Base-by-base conservation (phyloP, 1,139 yeast species). In the Yamadazyma pseudoaaseri region DNA sequence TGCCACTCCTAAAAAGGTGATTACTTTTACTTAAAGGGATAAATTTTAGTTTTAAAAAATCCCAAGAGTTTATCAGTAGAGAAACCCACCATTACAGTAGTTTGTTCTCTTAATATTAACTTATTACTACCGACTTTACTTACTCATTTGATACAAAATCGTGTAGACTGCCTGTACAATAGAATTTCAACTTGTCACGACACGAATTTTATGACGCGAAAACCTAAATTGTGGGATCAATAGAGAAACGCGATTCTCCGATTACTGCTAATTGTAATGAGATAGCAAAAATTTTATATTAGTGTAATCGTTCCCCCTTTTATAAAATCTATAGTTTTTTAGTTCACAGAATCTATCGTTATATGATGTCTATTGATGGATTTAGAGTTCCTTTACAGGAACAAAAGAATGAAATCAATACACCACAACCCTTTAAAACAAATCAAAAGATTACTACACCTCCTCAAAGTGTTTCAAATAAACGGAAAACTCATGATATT, bases 361-460 rank as follows among this genome's bases (percentile, higher is more conserved):
- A 18, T 16, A 29, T 20, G 29, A 40, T 40, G 44, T 40, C 44
- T 8, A 31, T 43, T 26, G 42, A 45, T 35, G 49, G 49, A 10
- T 45, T 45, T 31, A 44, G 48, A 40, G 34, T 44, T 29, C 49
- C 49, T 4, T 41, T 44, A 33, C 49, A 36, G 36, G 49, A 45
- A 35, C 47, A 43, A 18, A 42, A 34, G 22, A 20, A 33, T 12
- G 48, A 42, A 26, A 36, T 44, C 22, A 44, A 43, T 28, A 51
- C 54, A 9, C 53, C 54, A 9, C 39, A 39, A n/a, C 36, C 39
- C 6, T 33, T 34, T 27, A 39, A 34, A 25, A 27, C 16, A 7
- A 24, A 16, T 7, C 41, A 49, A 25, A 60, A 57, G 35, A 57
- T 64, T 37, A 49, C 67, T 27, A 65, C 70, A 20, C 70, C 72